A percentile compares a stretch with the other conserved stretches of the same genome.
phyloP scores from a whole-genome alignment of 2,329 filamentous ascomycete genomes.

The Talaromyces amestolkiae region DNA sequence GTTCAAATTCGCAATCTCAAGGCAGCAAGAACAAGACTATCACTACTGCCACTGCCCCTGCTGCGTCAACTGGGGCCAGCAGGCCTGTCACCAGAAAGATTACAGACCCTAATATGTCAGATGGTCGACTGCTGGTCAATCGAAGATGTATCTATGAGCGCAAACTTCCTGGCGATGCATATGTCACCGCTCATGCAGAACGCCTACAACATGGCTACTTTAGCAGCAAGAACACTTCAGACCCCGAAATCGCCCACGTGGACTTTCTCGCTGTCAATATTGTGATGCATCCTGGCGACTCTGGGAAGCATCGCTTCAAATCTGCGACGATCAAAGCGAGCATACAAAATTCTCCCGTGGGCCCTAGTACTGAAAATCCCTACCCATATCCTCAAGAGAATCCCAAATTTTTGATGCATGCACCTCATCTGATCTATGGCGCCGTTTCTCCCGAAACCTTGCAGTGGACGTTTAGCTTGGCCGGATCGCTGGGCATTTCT shows the following conservation, averaged over 20 bases:
- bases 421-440: constrained; percentile 51
- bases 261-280: constrained; percentile 52
- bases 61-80: neutral
- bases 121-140: constrained; percentile 39
- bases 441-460: constrained; percentile 48
- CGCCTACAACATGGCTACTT: constrained; percentile 52
- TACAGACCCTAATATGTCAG: constrained; percentile 37
- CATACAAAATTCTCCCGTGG: constrained; percentile 27
- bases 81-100: neutral
- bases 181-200: constrained; percentile 51
- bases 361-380: constrained; percentile 1
- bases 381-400: constrained; percentile 25
- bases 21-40: neutral
- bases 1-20: constrained; percentile 8
- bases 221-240: constrained; percentile 43
- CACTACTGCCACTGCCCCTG: neutral
- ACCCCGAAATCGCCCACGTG: constrained; percentile 42
- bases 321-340: constrained; percentile 46
- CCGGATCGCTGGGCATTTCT: constrained; percentile 47
- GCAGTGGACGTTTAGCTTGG: constrained; percentile 50
- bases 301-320: constrained; percentile 47
- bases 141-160: constrained; percentile 51
- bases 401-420: constrained; percentile 50
- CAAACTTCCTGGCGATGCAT: constrained; percentile 48
- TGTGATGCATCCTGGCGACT: constrained; percentile 49